A percentile compares a stretch with the other conserved stretches of the same genome.
phyloP scores from a whole-genome alignment of 306 rosid genomes.

The Prosopis cineraria region DNA sequence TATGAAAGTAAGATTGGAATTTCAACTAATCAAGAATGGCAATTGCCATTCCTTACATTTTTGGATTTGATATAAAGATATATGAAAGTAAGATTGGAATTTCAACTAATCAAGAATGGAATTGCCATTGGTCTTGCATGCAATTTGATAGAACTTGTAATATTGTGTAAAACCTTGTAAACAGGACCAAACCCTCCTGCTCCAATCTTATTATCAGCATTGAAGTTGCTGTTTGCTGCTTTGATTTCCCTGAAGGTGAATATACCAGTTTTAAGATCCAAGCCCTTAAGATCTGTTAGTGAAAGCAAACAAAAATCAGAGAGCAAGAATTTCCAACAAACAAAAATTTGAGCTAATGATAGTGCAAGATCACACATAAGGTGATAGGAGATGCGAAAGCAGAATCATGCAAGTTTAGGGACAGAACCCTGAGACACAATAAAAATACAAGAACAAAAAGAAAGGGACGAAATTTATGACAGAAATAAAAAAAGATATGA shows the following conservation, averaged over 20 bases:
- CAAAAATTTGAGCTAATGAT: neutral
- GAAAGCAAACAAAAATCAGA: neutral
- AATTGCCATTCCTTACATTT: conserved; percentile 56
- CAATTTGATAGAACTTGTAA: neutral
- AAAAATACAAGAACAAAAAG: too few relatives aligned
- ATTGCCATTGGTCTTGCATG: neutral
- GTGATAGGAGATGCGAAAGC: too few relatives aligned
- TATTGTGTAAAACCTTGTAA: conserved; percentile 36
- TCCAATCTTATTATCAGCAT: conserved; percentile 40
- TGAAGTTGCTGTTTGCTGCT: conserved; percentile 51
- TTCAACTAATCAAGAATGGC: neutral
- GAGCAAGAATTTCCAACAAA: neutral
- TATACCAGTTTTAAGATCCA: conserved; percentile 40
- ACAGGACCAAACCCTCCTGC: conserved; percentile 64
- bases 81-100: too few relatives aligned
- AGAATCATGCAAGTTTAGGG: too few relatives aligned
- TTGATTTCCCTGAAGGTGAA: conserved; percentile 50
- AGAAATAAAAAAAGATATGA: too few relatives aligned
- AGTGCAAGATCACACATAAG: neutral
- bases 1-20: too few relatives aligned
- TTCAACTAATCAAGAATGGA: neutral
- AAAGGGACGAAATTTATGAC: too few relatives aligned
- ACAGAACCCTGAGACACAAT: too few relatives aligned
- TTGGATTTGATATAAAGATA: neutral
- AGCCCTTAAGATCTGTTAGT: conserved; percentile 31